A percentile compares a stretch with the other conserved stretches of the same genome.
Evolutionary conservation across 805 yeast genomes (phyloP).

Genomic region (Yamadazyma kitorensis): DNA sequence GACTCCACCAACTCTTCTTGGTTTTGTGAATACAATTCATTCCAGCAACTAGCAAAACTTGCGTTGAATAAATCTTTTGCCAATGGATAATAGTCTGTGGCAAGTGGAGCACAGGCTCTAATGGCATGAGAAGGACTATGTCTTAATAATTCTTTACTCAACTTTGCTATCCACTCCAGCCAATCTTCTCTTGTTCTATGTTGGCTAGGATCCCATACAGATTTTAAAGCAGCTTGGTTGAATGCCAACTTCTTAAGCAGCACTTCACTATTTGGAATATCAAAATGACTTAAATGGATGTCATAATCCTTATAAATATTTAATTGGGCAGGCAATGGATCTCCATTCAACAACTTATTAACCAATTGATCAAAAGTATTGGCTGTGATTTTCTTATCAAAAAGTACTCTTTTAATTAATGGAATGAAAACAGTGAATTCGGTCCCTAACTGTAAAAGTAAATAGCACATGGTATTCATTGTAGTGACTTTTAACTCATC

Average conservation of each 20-base stretch:
- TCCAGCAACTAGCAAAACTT: constrained; percentile 95
- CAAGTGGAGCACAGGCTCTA: constrained; percentile 87
- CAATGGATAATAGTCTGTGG: constrained; percentile 80
- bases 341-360: constrained; percentile 73
- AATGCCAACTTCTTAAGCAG: constrained; percentile 73
- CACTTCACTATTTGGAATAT: constrained; percentile 61
- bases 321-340: constrained; percentile 77
- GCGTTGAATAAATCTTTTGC: constrained; percentile 92
- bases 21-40: constrained; percentile 80
- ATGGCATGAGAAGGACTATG: constrained; percentile 94
- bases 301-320: constrained; percentile 64
- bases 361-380: constrained; percentile 79
- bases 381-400: constrained; percentile 63
- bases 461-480: constrained; percentile 75
- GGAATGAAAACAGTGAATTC: constrained; percentile 88
- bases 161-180: constrained; percentile 94
- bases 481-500: constrained; percentile 65
- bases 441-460: constrained; percentile 76
- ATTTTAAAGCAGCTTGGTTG: constrained; percentile 60
- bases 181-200: constrained; percentile 92
- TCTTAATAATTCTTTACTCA: constrained; percentile 79
- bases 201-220: constrained; percentile 90
- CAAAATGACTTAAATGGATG: constrained; percentile 36
- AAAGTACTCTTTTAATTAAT: constrained; percentile 63
- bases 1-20: constrained; percentile 88